Percentiles rank a stretch among this genome's conserved stretches.
phyloP scores from a whole-genome alignment of 2,329 filamentous ascomycete species.

The Ophiostoma montium region DNA sequence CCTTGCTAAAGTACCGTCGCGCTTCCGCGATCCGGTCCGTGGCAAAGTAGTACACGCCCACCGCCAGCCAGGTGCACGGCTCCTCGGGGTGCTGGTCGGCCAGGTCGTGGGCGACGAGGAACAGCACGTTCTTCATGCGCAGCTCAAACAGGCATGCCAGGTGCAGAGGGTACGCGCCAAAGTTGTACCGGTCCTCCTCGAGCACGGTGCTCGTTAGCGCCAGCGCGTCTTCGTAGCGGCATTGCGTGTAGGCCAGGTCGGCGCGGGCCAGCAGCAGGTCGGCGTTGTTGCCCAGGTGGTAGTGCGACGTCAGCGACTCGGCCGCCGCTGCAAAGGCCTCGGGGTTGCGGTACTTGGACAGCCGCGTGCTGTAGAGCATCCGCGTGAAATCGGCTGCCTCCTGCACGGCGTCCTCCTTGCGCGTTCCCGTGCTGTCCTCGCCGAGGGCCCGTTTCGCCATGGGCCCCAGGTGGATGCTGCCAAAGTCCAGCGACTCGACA shows the following conservation, averaged over 20 bases:
- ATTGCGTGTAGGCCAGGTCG: slow-evolving; percentile 87
- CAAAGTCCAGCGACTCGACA: slow-evolving; percentile 78
- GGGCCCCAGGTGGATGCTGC: slow-evolving; percentile 54
- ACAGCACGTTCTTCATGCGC: slow-evolving; percentile 72
- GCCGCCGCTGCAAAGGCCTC: slow-evolving; percentile 70
- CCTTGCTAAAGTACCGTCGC: slow-evolving; percentile 90
- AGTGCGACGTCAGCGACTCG: slow-evolving; percentile 85
- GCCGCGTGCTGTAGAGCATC: slow-evolving; percentile 87
- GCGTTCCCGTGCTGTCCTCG: slow-evolving; percentile 30
- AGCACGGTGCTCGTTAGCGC: slow-evolving; percentile 73
- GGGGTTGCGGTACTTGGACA: slow-evolving; percentile 91
- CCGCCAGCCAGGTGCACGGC: slow-evolving; percentile 83
- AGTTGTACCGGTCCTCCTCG: slow-evolving; percentile 75
- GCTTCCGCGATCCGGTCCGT: slow-evolving; percentile 87
- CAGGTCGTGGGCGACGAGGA: slow-evolving; percentile 82
- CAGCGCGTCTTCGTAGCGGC: slow-evolving; percentile 78
- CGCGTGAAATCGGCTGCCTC: slow-evolving; percentile 89
- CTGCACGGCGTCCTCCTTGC: slow-evolving; percentile 35
- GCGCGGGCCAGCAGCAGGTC: slow-evolving; percentile 84
- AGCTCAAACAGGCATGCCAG: slow-evolving; percentile 85
- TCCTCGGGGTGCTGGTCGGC: slow-evolving; percentile 86
- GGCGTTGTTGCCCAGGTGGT: slow-evolving; percentile 71
- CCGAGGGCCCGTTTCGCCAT: slow-evolving; percentile 25
- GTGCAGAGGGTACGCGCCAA: slow-evolving; percentile 77
- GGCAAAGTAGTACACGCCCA: slow-evolving; percentile 86